These are phyloP conservation scores for Phytophthora pinifolia DNA, from an alignment of 352 stramenopile species.

Conservation along the genomic window DNA sequence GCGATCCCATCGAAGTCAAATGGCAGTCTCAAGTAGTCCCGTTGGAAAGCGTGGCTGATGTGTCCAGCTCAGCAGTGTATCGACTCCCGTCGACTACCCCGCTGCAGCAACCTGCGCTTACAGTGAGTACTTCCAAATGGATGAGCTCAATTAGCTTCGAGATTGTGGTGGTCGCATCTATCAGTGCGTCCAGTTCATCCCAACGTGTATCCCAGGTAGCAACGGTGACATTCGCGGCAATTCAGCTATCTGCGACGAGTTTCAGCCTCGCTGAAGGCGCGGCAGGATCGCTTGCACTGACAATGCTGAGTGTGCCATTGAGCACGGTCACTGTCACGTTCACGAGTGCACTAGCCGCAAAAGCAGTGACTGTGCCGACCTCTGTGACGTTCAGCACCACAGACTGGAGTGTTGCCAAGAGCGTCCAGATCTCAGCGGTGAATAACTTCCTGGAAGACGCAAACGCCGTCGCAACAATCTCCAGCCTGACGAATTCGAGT, in stretches of 20 bases:
- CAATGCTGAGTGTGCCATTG: slow-evolving; percentile 43
- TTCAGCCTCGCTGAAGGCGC: slow-evolving; percentile 49
- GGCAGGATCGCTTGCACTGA: slow-evolving; percentile 21
- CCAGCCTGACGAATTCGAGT: slow-evolving; percentile 25
- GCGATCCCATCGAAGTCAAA: slow-evolving; percentile 35
- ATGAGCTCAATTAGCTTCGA: slow-evolving; percentile 37
- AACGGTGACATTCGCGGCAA: slow-evolving; percentile 35
- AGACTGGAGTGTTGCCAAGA: slow-evolving; percentile 38
- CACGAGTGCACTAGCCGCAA: slow-evolving; percentile 26
- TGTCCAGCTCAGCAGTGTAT: slow-evolving; percentile 40
- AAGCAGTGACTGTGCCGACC: slow-evolving; percentile 27
- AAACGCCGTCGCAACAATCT: slow-evolving; percentile 28
- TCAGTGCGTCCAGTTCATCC: slow-evolving; percentile 39
- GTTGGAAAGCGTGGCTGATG: slow-evolving; percentile 25
- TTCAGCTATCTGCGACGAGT: slow-evolving; percentile 39
- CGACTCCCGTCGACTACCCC: slow-evolving; percentile 29
- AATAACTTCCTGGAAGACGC: slow-evolving; percentile 62
- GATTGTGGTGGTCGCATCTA: slow-evolving; percentile 32
- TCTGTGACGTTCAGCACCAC: slow-evolving; percentile 30
- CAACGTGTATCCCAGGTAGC: slow-evolving; percentile 30
- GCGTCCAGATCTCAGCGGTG: slow-evolving; percentile 36
- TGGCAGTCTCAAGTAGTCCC: slow-evolving; percentile 35
- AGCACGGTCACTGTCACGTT: slow-evolving; percentile 39
- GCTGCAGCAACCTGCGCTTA: slow-evolving; percentile 30
- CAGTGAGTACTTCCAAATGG: slow-evolving; percentile 28